phyloP scores from a whole-genome alignment of 1,139 yeast species.

The Pichia sp. region DNA sequence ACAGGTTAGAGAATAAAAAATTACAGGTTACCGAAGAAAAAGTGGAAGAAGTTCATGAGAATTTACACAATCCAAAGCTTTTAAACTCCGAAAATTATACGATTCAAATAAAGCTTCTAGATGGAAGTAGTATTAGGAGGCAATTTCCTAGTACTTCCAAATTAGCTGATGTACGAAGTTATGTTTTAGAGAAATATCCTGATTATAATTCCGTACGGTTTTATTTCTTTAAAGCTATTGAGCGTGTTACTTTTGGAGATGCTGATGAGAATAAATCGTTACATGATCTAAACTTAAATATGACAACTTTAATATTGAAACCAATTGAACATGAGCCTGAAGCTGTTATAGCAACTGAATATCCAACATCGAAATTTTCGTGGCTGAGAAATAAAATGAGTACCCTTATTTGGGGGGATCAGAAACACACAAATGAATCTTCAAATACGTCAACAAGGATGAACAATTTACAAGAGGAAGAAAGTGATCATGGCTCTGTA shows the following conservation, averaged over 20 bases:
- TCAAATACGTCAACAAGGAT: background rate
- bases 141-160: conserved; percentile 18
- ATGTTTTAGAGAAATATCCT: conserved; percentile 20
- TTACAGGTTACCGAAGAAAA: conserved; percentile 6
- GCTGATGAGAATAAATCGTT: conserved; percentile 27
- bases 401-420: conserved; percentile 14
- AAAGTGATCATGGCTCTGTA: conserved; percentile 18
- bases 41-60: conserved; percentile 15
- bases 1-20: conserved; percentile 38
- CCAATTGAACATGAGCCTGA: conserved; percentile 24
- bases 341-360: conserved; percentile 1
- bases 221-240: conserved; percentile 28
- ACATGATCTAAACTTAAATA: conserved; percentile 23
- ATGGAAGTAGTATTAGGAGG: conserved; percentile 24
- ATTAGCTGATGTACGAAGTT: conserved; percentile 24
- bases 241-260: conserved; percentile 26
- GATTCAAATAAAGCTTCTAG: conserved; percentile 28
- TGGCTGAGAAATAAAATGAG: conserved; percentile 16
- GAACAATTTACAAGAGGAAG: conserved; percentile 9
- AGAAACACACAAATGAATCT: background rate
- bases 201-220: conserved; percentile 28
- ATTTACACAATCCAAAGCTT: conserved; percentile 16
- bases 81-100: conserved; percentile 17
- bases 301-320: conserved; percentile 28
- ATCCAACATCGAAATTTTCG: conserved; percentile 8